phyloP scores from a whole-genome alignment of 2,329 filamentous ascomycete genomes.

The Calonectria leucothoes region DNA sequence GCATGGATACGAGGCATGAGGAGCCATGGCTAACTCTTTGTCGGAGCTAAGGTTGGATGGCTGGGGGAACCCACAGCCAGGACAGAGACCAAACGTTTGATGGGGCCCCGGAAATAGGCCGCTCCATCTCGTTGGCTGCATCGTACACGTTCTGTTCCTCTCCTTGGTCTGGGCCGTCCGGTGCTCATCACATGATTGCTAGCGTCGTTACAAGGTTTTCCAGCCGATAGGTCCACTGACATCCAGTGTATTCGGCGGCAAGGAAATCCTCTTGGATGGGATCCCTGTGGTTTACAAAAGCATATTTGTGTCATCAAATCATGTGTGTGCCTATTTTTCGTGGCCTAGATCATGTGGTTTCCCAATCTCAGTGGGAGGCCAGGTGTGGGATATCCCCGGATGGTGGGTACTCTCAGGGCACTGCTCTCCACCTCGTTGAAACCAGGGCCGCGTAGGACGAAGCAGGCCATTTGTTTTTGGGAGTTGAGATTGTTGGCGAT shows the following conservation, averaged over 20 bases:
- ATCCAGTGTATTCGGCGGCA: constrained; percentile 4
- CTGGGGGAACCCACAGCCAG: neutral
- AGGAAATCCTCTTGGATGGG: neutral
- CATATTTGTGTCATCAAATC: neutral
- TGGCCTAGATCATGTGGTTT: neutral
- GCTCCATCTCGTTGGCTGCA: neutral
- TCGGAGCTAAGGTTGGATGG: neutral
- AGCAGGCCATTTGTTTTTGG: constrained; percentile 21
- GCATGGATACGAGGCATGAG: constrained; percentile 15
- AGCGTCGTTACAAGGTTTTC: constrained; percentile 4
- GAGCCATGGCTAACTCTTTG: neutral
- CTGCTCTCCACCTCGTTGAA: constrained; percentile 28
- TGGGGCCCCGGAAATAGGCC: neutral
- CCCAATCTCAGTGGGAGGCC: neutral
- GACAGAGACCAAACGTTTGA: neutral
- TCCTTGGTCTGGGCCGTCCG: neutral
- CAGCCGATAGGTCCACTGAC: neutral
- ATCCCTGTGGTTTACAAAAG: neutral
- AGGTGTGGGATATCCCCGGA: neutral
- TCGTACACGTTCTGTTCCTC: neutral
- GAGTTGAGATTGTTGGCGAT: neutral
- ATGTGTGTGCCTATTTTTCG: neutral
- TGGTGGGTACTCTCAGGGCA: constrained; percentile 15
- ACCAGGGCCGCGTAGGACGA: constrained; percentile 25
- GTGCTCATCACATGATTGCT: neutral